Percentiles rank a stretch among this genome's conserved stretches.
These are phyloP conservation scores for Alternaria longipes DNA, from an alignment of 2,329 filamentous ascomycete genomes.

Conservation along the genomic window DNA sequence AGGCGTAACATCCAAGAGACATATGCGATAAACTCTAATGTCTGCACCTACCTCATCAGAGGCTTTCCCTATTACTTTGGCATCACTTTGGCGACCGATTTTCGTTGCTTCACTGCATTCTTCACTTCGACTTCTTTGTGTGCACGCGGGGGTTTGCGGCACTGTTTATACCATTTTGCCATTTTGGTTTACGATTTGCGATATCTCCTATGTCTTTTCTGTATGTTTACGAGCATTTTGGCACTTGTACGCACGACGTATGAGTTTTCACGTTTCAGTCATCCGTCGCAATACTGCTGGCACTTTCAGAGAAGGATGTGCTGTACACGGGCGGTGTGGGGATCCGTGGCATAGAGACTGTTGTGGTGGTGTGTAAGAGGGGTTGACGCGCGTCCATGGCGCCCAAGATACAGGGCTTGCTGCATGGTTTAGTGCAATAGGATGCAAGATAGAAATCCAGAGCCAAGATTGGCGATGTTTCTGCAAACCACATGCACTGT, in stretches of 20 bases:
- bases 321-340: constrained; percentile 26
- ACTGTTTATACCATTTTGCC: constrained; percentile 47
- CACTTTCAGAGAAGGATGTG: constrained; percentile 24
- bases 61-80: constrained; percentile 39
- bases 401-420: constrained; percentile 15
- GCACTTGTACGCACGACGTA: constrained; percentile 27
- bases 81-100: constrained; percentile 30
- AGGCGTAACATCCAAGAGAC: constrained; percentile 39
- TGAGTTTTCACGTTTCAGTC: constrained; percentile 24
- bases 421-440: constrained; percentile 10
- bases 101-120: constrained; percentile 30
- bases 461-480: constrained; percentile 27
- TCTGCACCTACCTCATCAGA: constrained; percentile 38
- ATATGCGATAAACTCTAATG: constrained; percentile 46
- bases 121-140: constrained; percentile 28
- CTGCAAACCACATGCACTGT: constrained; percentile 14
- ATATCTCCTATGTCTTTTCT: constrained; percentile 39
- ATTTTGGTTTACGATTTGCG: constrained; percentile 33
- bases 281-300: constrained; percentile 16
- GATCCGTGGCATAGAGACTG: constrained; percentile 21
- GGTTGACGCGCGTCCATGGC: constrained; percentile 35
- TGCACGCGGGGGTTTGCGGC: constrained; percentile 30
- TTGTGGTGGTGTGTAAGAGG: constrained; percentile 18
- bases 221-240: constrained; percentile 39
- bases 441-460: constrained; percentile 26